phyloP scores from a whole-genome alignment of 163 green algal genomes.

The Chlorella variabilis region DNA sequence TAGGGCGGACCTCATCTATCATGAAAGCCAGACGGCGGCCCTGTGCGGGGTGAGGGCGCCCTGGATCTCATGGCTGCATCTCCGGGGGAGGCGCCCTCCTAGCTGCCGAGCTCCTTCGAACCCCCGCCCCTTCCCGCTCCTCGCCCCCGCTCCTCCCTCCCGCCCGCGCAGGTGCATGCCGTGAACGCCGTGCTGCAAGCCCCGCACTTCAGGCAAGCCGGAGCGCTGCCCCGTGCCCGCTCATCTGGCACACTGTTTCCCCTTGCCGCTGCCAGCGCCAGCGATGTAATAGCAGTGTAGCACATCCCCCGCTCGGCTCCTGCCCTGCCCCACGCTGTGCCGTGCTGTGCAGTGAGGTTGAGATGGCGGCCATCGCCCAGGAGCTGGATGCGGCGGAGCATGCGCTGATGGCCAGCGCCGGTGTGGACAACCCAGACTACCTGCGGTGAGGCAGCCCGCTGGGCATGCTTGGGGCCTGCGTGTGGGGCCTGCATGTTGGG shows the following conservation, averaged over 20 bases:
- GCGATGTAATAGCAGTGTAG: background rate
- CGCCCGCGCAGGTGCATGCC: slow-evolving; percentile 62
- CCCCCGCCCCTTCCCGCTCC: too few relatives aligned
- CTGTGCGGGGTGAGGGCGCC: slow-evolving; percentile 83
- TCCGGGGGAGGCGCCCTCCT: too few relatives aligned
- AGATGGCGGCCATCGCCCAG: slow-evolving; percentile 70
- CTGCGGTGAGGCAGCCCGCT: slow-evolving; percentile 37
- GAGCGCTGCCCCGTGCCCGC: too few relatives aligned
- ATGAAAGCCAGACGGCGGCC: slow-evolving; percentile 73
- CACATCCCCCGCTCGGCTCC: background rate
- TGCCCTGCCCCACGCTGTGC: background rate
- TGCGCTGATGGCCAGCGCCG: slow-evolving; percentile 69
- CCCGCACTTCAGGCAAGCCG: slow-evolving; percentile 75
- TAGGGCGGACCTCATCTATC: slow-evolving; percentile 60
- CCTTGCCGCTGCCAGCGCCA: background rate
- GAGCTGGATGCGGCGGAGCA: slow-evolving; percentile 83
- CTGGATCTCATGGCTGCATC: background rate
- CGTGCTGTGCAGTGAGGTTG: slow-evolving; percentile 5
- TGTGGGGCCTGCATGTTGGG: background rate
- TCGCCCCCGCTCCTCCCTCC: background rate
- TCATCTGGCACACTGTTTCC: slow-evolving; percentile 58
- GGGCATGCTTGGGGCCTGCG: background rate
- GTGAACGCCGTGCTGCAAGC: slow-evolving; percentile 93
- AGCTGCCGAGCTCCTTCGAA: too few relatives aligned
- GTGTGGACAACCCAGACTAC: slow-evolving; percentile 57